Evolutionary conservation across 768 basidiomycete species (phyloP).

Genomic region (Fibroporia radiculosa): DNA sequence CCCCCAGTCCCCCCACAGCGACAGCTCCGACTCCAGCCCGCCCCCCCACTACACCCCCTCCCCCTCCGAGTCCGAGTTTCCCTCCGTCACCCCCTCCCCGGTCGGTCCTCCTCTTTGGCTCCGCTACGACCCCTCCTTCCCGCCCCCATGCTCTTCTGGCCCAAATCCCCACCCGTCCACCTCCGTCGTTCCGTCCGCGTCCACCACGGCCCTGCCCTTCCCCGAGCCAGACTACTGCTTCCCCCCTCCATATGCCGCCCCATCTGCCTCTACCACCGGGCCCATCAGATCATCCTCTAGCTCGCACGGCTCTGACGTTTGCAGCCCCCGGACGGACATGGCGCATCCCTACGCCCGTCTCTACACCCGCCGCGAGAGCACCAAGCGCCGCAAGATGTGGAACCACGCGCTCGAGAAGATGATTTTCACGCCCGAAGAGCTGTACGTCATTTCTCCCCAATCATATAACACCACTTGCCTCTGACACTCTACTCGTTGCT

Average conservation of each 20-base stretch:
- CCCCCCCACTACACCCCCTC: constrained; percentile 4
- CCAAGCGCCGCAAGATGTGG: constrained; percentile 71
- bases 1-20: constrained; percentile 1
- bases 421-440: constrained; percentile 57
- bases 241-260: neutral
- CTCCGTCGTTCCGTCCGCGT: neutral
- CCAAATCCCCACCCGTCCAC: neutral
- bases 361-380: constrained; percentile 49
- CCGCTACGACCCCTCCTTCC: neutral
- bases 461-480: neutral
- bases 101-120: neutral
- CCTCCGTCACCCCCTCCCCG: neutral
- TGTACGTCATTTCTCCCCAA: constrained; percentile 34
- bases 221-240: constrained; percentile 1
- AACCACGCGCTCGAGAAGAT: constrained; percentile 69
- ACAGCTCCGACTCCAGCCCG: neutral
- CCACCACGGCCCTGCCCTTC: neutral
- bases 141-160: neutral
- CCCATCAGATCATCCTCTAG: neutral
- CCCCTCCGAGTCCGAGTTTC: constrained; percentile 2
- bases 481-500: neutral
- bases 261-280: neutral
- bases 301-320: neutral
- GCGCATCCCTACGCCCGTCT: constrained; percentile 66
- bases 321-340: constrained; percentile 23